phyloP scores from a whole-genome alignment of 2,329 filamentous ascomycete species.

The Anthostomella pinea region DNA sequence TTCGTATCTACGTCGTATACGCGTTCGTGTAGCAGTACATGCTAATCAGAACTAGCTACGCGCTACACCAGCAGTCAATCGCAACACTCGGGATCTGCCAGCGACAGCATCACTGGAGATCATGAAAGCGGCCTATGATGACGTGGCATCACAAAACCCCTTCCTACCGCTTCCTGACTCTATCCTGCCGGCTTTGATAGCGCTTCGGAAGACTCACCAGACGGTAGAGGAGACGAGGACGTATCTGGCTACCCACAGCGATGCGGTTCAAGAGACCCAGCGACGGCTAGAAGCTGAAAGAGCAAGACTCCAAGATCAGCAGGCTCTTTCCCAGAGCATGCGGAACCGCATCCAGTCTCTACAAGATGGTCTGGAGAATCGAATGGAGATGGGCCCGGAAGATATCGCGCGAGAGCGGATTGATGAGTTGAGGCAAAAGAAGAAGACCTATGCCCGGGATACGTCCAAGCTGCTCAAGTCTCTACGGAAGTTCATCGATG shows the following conservation, averaged over 20 bases:
- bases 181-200: constrained; percentile 67
- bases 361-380: constrained; percentile 53
- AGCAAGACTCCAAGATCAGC: constrained; percentile 52
- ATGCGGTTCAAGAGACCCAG: constrained; percentile 41
- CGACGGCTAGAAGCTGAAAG: constrained; percentile 50
- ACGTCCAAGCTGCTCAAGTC: constrained; percentile 60
- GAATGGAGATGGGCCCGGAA: constrained; percentile 55
- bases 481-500: constrained; percentile 68
- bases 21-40: constrained; percentile 1
- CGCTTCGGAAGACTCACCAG: constrained; percentile 63
- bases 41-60: constrained; percentile 20
- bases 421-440: constrained; percentile 57
- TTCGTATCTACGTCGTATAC: constrained; percentile 21
- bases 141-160: constrained; percentile 58
- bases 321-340: constrained; percentile 51
- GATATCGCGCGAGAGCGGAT: constrained; percentile 63
- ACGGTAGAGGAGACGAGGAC: constrained; percentile 62
- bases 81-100: constrained; percentile 16
- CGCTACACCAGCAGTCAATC: constrained; percentile 11
- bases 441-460: constrained; percentile 57
- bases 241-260: constrained; percentile 49
- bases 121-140: constrained; percentile 64
- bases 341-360: constrained; percentile 57
- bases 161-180: constrained; percentile 66
- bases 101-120: constrained; percentile 39